Conservation (phyloP, 495 filamentous ascomycete genomes). For the Penicillium odoratum region DNA sequence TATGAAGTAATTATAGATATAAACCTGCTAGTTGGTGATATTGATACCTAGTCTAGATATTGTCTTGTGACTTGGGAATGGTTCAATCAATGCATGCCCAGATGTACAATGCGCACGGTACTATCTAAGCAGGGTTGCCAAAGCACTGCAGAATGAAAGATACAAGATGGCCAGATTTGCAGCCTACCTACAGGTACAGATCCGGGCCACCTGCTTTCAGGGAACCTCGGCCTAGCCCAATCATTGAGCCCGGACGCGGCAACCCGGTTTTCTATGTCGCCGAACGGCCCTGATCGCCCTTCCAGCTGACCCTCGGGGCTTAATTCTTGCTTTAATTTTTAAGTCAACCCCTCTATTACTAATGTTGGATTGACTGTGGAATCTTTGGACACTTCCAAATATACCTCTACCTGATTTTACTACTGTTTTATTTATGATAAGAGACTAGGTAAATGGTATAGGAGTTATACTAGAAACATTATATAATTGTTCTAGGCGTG, state of each 20-base stretch:
- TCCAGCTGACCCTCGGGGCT: not conserved
- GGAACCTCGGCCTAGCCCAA: not conserved
- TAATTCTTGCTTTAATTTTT: not conserved
- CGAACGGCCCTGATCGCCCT: not conserved
- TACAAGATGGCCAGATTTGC: not conserved
- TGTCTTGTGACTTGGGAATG: not conserved
- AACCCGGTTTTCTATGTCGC: not conserved
- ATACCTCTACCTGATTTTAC: no score
- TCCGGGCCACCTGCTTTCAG: not conserved
- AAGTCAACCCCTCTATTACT: not conserved
- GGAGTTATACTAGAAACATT: no score
- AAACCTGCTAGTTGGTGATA: not conserved
- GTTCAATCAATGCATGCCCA: not conserved
- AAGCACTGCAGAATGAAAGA: not conserved
- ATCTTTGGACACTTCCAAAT: no score
- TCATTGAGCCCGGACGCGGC: slow-evolving; percentile 1
- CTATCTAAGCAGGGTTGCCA: no score
- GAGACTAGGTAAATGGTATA: no score
- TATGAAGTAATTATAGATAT: not conserved
- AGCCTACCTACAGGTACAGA: not conserved
- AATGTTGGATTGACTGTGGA: no score
- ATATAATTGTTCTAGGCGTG: no score
- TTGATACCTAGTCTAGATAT: not conserved
- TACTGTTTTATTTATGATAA: no score
- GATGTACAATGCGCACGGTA: not conserved